Evolutionary conservation across 2,329 filamentous ascomycete species (phyloP).

Genomic region (Xenoacremonium recifei): DNA sequence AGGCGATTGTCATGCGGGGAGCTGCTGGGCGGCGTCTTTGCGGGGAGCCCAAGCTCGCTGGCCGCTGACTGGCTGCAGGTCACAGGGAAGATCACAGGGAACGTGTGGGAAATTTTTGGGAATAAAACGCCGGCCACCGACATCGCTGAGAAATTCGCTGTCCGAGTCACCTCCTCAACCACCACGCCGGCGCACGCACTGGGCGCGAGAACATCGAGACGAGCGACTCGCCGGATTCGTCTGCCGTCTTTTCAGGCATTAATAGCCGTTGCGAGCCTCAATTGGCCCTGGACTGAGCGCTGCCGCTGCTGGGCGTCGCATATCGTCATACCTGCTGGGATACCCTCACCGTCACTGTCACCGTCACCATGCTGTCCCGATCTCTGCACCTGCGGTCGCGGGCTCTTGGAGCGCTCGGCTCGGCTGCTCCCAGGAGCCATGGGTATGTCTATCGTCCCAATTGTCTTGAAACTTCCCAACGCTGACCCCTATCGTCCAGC

Average conservation of each 20-base stretch:
- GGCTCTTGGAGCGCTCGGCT: conserved; percentile 25
- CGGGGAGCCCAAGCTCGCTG: conserved; percentile 10
- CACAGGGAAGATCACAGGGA: conserved; percentile 37
- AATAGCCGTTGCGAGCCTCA: too few relatives aligned
- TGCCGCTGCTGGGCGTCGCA: too few relatives aligned
- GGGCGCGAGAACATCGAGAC: conserved; percentile 8
- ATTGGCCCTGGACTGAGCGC: too few relatives aligned
- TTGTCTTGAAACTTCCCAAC: too few relatives aligned
- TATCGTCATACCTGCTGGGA: too few relatives aligned
- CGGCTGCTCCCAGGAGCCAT: conserved; percentile 18
- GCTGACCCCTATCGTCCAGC: conserved; percentile 30
- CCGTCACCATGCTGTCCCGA: conserved; percentile 27
- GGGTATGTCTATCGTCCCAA: conserved; percentile 20
- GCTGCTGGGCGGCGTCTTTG: conserved; percentile 14
- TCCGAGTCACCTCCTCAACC: conserved; percentile 2
- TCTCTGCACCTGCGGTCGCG: conserved; percentile 26
- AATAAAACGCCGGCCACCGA: conserved; percentile 22
- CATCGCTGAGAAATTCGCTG: conserved; percentile 25
- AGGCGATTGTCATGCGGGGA: conserved; percentile 29
- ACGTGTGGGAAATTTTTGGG: conserved; percentile 22
- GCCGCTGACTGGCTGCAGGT: conserved; percentile 14
- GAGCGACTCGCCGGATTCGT: too few relatives aligned
- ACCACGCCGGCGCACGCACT: conserved; percentile 5
- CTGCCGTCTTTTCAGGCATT: too few relatives aligned
- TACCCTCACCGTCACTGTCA: too few relatives aligned